Base-by-base conservation (phyloP, 352 stramenopile genomes). In the Phytophthora uliginosa region DNA sequence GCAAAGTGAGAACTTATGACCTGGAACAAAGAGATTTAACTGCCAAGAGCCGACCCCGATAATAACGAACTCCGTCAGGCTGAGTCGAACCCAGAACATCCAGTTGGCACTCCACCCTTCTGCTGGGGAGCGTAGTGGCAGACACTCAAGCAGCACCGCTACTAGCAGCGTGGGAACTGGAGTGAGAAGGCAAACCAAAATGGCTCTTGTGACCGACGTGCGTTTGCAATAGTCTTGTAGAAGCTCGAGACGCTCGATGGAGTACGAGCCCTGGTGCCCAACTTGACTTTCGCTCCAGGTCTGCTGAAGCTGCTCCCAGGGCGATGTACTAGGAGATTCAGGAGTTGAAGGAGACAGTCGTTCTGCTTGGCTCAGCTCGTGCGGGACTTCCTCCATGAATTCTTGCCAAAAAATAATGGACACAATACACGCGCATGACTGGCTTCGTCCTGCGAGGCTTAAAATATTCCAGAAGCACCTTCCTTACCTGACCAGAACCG, bases 151-250 rank as follows among this genome's bases (percentile, higher is more conserved):
- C 1, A 59, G 7, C 12, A 71, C 47, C 7, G 42, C 33, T 13
- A 45, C 17, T 28, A 31, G 7, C 9, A 71, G 33, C 2, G 55
- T 15, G 8, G 64, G 64, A 8, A 60, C 5, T 15, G 55, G 64
- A 33, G 61, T 61, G 10, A 61, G 7, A 6, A 61, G 5, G 22
- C 61, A 61, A 12, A 68, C 61, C 31, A 54, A 5, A 42, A 52
- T 18, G 2, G 33, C 36, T 52, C 36, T 24, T 20, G 15, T 45
- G 1, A 4, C 7, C 3, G 50, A 61, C 1, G 61, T 68, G 6
- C 26, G 60, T 15, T 42, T 68, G 61, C 61, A 68, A 38, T 68
- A 68, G 2, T 61, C 33, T 12, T 61, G 22, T 5, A 68, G 15
- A n/a, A 50, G 36, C 28, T 68, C 26, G 10, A 68, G 42, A 12